These are phyloP conservation scores for Glycine latifolia DNA, from an alignment of 306 rosid species.

Conservation along the genomic window DNA sequence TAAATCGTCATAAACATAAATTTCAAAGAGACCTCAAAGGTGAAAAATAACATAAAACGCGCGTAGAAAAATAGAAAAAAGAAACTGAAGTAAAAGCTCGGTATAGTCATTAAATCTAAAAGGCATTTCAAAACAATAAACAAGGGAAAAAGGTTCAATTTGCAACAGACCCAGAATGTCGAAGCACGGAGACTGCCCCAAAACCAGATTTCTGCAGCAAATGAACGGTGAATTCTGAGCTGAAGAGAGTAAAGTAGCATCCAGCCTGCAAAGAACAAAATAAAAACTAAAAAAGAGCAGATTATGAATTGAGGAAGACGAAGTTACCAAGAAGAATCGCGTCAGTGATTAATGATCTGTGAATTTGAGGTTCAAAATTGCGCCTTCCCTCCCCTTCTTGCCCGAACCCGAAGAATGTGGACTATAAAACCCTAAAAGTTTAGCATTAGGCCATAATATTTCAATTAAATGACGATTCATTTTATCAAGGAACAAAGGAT, in stretches of 20 bases:
- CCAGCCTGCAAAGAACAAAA: not conserved
- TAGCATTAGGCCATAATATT: not conserved
- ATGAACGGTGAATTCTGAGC: constrained; percentile 11
- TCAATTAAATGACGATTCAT: not conserved
- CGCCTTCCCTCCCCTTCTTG: not conserved
- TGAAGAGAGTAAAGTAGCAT: not conserved
- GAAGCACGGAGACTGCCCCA: not conserved
- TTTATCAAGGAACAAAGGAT: not conserved
- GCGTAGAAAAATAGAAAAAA: not conserved
- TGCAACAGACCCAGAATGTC: constrained; percentile 9
- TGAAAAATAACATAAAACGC: not conserved
- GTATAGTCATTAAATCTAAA: no score
- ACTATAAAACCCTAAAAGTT: not conserved
- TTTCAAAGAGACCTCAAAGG: not conserved
- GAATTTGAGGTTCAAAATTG: not conserved
- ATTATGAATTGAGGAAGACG: constrained; percentile 8
- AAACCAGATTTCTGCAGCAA: constrained; percentile 12
- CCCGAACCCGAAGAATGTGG: not conserved
- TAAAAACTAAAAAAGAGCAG: not conserved
- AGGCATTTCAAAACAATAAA: no score
- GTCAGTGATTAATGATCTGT: not conserved
- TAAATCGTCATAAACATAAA: not conserved
- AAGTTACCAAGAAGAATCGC: not conserved
- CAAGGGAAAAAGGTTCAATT: not conserved
- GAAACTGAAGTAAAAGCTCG: not conserved